Conservation (phyloP, 208 protist species). For the Strigomonas galati region DNA sequence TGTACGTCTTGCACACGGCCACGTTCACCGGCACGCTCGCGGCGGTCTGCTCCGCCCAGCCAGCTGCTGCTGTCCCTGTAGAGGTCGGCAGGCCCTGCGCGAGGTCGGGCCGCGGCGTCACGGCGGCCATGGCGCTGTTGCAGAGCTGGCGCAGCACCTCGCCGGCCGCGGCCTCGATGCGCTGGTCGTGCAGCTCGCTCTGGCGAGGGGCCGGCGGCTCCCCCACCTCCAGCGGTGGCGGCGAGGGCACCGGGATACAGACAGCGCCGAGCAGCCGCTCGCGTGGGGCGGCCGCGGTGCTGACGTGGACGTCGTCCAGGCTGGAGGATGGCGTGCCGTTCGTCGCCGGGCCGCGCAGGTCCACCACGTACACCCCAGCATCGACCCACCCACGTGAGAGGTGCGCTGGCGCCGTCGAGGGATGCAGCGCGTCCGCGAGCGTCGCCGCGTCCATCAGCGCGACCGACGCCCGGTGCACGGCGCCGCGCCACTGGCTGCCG, state of each 20-base stretch:
- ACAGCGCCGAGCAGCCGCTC: constrained; percentile 50
- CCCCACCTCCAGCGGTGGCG: not conserved
- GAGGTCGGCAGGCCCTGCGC: not conserved
- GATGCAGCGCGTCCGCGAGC: not conserved
- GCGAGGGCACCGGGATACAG: constrained; percentile 26
- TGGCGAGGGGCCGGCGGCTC: not conserved
- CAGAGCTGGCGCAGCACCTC: constrained; percentile 38
- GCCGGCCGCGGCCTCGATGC: constrained; percentile 36
- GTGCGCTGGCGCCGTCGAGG: constrained; percentile 3
- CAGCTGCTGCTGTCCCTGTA: not conserved
- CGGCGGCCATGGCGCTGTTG: constrained; percentile 42
- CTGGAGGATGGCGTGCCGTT: too few species aligned
- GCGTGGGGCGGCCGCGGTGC: not conserved
- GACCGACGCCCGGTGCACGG: not conserved
- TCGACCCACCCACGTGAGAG: constrained; percentile 26
- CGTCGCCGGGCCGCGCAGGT: constrained; percentile 28
- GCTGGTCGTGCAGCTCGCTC: constrained; percentile 20
- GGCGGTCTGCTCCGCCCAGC: not conserved
- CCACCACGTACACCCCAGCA: constrained; percentile 53
- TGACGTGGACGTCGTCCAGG: too few species aligned
- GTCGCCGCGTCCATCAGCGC: not conserved
- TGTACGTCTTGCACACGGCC: constrained; percentile 19
- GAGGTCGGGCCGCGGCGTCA: constrained; percentile 15
- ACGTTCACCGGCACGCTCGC: not conserved
- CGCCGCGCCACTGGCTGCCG: not conserved